Evolutionary conservation across 192 early-diverging fungal genomes (phyloP), one percentile per base, ranked within the genome.

Genomic region (Coemansia sp.): DNA sequence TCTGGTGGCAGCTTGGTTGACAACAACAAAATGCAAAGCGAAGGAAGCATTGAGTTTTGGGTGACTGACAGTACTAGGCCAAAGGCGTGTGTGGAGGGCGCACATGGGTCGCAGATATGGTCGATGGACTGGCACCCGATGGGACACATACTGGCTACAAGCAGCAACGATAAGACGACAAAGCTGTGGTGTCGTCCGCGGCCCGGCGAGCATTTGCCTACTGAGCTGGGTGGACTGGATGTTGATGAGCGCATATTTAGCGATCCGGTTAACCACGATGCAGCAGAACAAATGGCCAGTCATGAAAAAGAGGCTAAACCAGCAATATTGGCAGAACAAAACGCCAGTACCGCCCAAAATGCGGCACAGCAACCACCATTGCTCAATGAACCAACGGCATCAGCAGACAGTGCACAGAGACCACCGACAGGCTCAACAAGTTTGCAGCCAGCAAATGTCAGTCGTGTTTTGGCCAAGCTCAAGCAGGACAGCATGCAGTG

Each of bases 51-150:
- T 38, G 73, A 82, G 63, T 82, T 76, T 59, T 99, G 97, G 97
- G 73, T 88, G 19, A 89, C 91, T 37, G 94, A 93, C 59, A 77
- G 86, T 70, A 65, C 73, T 14, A 64, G 54, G 56, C 73, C 56
- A 35, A 72, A 52, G 67, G 79, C 27, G 53, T 65, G 32, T 56
- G 82, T 95, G 61, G 91, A 93, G 47, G 86, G 83, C 12, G 95
- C 94, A 0, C 94, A 98, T 65, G 91, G 90, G 19, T 91, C 89
- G 21, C 89, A 92, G 48, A 87, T 98, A 27, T 99, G 96, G 92
- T 90, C 95, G 9, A 67, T 99, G 14, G 96, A 95, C 63, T 99
- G 94, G 93, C 95, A 99, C 76, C 97, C 97, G 8, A 76, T 93
- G 55, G 97, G 97, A 6, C 97, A 99, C 70, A 86, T 98, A 6